Conservation (phyloP, 2,329 filamentous ascomycete genomes). For the Coniochaeta sp. region DNA sequence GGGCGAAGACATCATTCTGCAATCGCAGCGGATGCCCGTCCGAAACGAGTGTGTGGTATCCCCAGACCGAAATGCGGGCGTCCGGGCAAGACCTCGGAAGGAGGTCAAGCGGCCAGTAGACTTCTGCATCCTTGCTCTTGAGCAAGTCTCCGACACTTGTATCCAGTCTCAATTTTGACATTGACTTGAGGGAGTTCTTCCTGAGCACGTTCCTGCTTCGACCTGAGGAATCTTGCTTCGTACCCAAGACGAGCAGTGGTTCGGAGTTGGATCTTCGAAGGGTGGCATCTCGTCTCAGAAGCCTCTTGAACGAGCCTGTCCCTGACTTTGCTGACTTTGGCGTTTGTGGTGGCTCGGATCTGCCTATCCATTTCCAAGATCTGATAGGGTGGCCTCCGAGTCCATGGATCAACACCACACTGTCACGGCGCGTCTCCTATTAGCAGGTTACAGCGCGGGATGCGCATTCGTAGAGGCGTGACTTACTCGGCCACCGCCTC, state of each 20-base stretch:
- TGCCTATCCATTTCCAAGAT: constrained; percentile 17
- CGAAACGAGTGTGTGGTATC: constrained; percentile 18
- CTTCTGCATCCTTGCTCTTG: constrained; percentile 4
- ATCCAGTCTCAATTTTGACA: constrained; percentile 13
- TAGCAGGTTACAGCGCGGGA: neutral
- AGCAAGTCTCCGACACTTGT: constrained; percentile 6
- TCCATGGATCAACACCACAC: constrained; percentile 24
- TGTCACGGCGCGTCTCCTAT: constrained; percentile 7
- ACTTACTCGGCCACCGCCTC: constrained; percentile 23
- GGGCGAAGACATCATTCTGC: constrained; percentile 21
- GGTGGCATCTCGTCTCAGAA: constrained; percentile 9
- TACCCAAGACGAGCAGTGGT: constrained; percentile 9
- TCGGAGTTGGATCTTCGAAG: constrained; percentile 15
- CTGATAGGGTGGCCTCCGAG: constrained; percentile 23
- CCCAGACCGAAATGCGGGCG: constrained; percentile 22
- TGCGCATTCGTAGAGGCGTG: neutral
- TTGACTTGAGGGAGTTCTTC: constrained; percentile 18
- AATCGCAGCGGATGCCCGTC: constrained; percentile 17
- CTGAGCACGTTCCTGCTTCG: constrained; percentile 11
- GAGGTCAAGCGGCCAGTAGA: constrained; percentile 24
- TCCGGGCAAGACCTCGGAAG: constrained; percentile 22
- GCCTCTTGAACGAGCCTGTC: constrained; percentile 7
- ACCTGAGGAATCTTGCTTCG: constrained; percentile 5
- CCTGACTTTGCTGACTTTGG: constrained; percentile 7
- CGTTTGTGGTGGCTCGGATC: constrained; percentile 7